A percentile compares a stretch with the other conserved stretches of the same genome.
Evolutionary conservation across 129 eudicot species (phyloP).

Genomic region (Logfia minima): DNA sequence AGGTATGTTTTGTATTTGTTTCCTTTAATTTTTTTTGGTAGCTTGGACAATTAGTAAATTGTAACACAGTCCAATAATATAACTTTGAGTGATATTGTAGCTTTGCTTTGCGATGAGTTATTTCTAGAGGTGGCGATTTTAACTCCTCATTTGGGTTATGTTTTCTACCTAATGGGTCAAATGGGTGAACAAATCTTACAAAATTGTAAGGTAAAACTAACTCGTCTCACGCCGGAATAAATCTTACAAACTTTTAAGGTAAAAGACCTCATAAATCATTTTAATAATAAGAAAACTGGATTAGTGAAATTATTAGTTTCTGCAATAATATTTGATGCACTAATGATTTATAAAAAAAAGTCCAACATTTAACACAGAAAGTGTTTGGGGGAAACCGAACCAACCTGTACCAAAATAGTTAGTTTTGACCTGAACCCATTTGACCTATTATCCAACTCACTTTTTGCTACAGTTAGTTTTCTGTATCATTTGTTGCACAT

Average conservation of each 20-base stretch:
- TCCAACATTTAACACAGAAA: background rate
- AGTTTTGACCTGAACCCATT: background rate
- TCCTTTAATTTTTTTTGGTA: background rate
- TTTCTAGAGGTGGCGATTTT: background rate
- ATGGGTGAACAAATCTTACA: background rate
- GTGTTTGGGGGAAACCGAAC: background rate
- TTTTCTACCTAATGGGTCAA: background rate
- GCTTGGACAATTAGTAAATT: constrained; percentile 8
- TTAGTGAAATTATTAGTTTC: background rate
- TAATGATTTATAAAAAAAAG: background rate
- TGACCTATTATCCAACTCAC: background rate
- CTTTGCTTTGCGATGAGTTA: constrained; percentile 17
- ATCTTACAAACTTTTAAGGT: background rate
- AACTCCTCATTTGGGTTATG: background rate
- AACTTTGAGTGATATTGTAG: constrained; percentile 1
- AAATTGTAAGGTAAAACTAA: background rate
- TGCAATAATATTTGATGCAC: background rate
- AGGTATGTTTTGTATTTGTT: constrained; percentile 47
- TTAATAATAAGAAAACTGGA: background rate
- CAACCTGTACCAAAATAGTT: background rate
- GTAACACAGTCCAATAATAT: background rate
- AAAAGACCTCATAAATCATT: background rate
- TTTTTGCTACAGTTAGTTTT: background rate
- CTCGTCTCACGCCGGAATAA: background rate
- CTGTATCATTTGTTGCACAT: constrained; percentile 8